phyloP scores from a whole-genome alignment of 2,329 filamentous ascomycete species.

The Plectosphaerella sp. region DNA sequence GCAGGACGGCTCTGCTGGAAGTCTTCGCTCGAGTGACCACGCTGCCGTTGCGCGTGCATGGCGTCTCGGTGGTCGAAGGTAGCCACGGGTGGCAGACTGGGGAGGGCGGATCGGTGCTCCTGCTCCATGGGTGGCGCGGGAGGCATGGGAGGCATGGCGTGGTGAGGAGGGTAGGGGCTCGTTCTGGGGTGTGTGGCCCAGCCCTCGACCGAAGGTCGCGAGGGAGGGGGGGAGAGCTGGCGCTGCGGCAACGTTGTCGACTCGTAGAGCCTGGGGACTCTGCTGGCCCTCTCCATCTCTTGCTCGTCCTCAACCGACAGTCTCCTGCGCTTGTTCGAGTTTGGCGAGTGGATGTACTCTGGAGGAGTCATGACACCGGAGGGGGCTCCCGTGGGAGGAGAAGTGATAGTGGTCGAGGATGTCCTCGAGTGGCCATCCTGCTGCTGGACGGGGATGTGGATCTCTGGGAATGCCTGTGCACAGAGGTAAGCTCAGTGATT shows the following conservation, averaged over 20 bases:
- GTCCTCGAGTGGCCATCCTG: conserved; percentile 25
- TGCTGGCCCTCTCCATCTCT: conserved; percentile 33
- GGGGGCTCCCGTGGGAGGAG: conserved; percentile 20
- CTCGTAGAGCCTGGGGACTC: conserved; percentile 42
- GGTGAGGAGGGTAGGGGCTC: conserved; percentile 28
- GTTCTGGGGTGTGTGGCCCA: conserved; percentile 28
- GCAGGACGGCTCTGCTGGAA: conserved; percentile 24
- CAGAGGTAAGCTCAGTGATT: conserved; percentile 6
- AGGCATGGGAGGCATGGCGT: conserved; percentile 22
- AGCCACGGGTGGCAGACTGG: conserved; percentile 33
- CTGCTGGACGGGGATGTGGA: conserved; percentile 28
- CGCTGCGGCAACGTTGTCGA: conserved; percentile 24
- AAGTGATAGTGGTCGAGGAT: conserved; percentile 25
- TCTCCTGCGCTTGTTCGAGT: conserved; percentile 42
- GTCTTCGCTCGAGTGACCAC: conserved; percentile 28
- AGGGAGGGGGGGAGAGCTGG: conserved; percentile 29
- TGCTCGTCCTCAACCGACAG: conserved; percentile 35
- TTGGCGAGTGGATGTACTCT: conserved; percentile 46
- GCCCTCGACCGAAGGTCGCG: conserved; percentile 22
- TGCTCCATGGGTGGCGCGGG: conserved; percentile 24
- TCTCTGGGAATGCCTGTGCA: conserved; percentile 40
- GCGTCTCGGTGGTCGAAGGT: conserved; percentile 26
- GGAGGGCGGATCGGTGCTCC: conserved; percentile 32
- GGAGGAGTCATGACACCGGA: conserved; percentile 30
- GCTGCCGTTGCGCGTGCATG: conserved; percentile 23